These are phyloP conservation scores for Solanum okadae DNA, from an alignment of 257 asterid species.

Conservation along the genomic window DNA sequence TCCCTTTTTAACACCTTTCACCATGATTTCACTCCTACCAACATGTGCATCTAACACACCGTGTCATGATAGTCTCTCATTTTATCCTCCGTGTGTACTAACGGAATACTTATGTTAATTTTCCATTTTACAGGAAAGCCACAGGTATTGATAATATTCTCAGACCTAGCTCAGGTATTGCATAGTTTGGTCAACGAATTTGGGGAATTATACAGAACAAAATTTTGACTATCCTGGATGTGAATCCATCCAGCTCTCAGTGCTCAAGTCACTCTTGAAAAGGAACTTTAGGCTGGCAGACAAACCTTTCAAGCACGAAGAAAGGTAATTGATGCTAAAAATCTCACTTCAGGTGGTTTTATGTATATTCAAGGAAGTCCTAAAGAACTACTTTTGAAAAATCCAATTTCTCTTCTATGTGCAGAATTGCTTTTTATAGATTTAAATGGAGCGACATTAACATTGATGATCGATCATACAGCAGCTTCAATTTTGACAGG, in stretches of 20 bases:
- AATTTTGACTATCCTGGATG: background rate
- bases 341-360: constrained; percentile 42
- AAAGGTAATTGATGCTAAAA: constrained; percentile 62
- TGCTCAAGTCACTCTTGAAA: constrained; percentile 65
- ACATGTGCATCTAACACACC: background rate
- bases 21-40: background rate
- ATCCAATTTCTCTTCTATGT: background rate
- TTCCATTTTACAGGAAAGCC: too few species aligned
- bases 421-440: background rate
- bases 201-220: constrained; percentile 19
- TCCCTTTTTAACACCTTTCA: background rate
- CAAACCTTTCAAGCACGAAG: constrained; percentile 37
- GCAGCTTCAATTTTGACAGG: background rate
- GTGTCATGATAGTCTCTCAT: background rate
- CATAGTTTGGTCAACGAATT: background rate
- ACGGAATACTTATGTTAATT: background rate
- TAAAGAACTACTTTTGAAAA: background rate
- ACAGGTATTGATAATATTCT: too few species aligned
- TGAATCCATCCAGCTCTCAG: constrained; percentile 59
- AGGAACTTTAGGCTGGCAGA: background rate
- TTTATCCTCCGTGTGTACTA: background rate
- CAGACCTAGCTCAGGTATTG: background rate
- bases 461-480: background rate
- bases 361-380: constrained; percentile 35
- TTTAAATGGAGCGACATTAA: background rate